phyloP scores from a whole-genome alignment of 371 early-diverging fungal species.

The Parasitella parasitica region DNA sequence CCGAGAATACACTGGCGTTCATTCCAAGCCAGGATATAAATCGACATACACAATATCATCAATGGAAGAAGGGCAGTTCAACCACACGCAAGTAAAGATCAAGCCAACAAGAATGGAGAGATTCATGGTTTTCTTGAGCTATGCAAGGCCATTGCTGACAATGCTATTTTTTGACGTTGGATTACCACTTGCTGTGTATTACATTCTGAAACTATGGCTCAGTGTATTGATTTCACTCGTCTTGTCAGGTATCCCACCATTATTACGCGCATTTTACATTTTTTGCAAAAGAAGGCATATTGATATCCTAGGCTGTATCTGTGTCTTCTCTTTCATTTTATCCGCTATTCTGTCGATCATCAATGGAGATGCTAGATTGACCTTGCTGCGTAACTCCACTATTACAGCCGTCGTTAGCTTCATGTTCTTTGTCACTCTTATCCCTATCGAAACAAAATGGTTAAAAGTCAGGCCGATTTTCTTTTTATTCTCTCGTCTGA shows the following conservation, averaged over 20 bases:
- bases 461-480: slow-evolving; percentile 34
- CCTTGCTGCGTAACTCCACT: slow-evolving; percentile 45
- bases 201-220: slow-evolving; percentile 28
- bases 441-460: slow-evolving; percentile 39
- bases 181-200: slow-evolving; percentile 41
- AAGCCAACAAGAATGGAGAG: slow-evolving; percentile 8
- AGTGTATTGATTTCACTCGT: slow-evolving; percentile 37
- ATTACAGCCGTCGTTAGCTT: slow-evolving; percentile 36
- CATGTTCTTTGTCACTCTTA: slow-evolving; percentile 42
- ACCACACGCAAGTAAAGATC: background rate
- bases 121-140: background rate
- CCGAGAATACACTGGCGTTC: no score
- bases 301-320: slow-evolving; percentile 45
- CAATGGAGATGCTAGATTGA: slow-evolving; percentile 43
- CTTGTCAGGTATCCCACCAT: slow-evolving; percentile 53
- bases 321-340: slow-evolving; percentile 40
- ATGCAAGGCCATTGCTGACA: slow-evolving; percentile 1
- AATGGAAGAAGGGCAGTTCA: no score
- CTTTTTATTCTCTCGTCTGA: slow-evolving; percentile 10
- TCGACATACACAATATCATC: no score
- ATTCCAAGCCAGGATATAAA: no score
- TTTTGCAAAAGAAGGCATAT: slow-evolving; percentile 25
- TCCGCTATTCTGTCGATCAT: slow-evolving; percentile 42
- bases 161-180: slow-evolving; percentile 34
- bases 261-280: slow-evolving; percentile 28